phyloP scores from a whole-genome alignment of 495 filamentous ascomycete species.

The Parachaetomium inaequale region DNA sequence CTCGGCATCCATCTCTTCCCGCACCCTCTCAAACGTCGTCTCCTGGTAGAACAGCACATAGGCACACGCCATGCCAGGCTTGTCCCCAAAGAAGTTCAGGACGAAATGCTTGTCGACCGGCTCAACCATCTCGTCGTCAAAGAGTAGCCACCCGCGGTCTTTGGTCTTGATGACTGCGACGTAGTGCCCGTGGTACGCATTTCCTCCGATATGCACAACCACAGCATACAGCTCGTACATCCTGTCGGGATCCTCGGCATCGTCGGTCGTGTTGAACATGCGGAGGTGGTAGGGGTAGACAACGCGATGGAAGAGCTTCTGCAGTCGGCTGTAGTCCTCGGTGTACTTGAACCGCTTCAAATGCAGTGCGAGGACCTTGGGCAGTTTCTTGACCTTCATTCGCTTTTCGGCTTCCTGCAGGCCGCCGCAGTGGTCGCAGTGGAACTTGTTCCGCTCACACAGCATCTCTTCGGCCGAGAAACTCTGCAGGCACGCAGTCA shows the following conservation, averaged over 20 bases:
- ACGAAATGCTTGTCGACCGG: conserved; percentile 96
- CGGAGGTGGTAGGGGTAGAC: conserved; percentile 95
- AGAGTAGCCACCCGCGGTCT: conserved; percentile 91
- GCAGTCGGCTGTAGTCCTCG: conserved; percentile 85
- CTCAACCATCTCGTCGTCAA: conserved; percentile 98
- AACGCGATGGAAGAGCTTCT: conserved; percentile 95
- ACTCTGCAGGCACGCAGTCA: conserved; percentile 89
- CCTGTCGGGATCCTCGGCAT: conserved; percentile 90
- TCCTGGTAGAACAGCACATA: conserved; percentile 99
- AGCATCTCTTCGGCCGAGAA: conserved; percentile 99
- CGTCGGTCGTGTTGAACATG: conserved; percentile 96
- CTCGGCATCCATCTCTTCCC: conserved; percentile 77
- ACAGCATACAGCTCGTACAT: conserved; percentile 97
- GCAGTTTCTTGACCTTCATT: conserved; percentile 97
- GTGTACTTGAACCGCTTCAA: conserved; percentile 98
- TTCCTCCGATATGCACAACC: conserved; percentile 98
- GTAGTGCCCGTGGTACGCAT: conserved; percentile 96
- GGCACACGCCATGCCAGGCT: conserved; percentile 84
- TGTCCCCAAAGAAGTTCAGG: conserved; percentile 95
- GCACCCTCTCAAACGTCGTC: conserved; percentile 84
- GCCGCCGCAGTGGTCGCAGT: conserved; percentile 95
- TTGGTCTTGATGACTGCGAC: conserved; percentile 97
- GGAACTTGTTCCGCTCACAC: conserved; percentile 96
- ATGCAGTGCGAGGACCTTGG: conserved; percentile 86
- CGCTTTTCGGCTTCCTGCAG: conserved; percentile 97